Percentiles rank a stretch among this genome's conserved stretches.
Conservation (phyloP, 257 asterid species). For the Avicennia marina region DNA sequence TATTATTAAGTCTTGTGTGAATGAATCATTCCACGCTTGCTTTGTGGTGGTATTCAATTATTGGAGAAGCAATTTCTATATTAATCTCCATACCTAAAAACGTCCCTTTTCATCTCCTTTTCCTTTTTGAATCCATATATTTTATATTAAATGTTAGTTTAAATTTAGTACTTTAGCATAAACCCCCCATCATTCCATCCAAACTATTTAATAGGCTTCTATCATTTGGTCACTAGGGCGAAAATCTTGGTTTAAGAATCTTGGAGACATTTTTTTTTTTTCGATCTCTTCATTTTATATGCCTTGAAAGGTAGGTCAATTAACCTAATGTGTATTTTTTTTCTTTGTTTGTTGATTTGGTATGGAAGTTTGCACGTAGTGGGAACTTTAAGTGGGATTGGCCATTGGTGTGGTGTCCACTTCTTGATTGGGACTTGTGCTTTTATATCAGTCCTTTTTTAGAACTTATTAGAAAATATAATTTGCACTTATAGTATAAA, state of each 20-base stretch:
- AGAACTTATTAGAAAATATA: no score
- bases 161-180: constrained; percentile 33
- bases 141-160: constrained; percentile 18
- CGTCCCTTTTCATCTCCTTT: constrained; percentile 27
- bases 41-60: constrained; percentile 25
- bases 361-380: no score
- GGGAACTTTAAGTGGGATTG: no score
- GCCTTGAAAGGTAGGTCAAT: no score
- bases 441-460: no score
- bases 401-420: no score
- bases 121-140: constrained; percentile 14
- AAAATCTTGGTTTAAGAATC: constrained; percentile 22
- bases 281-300: no score
- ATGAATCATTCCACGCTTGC: constrained; percentile 23
- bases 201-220: constrained; percentile 27
- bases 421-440: no score
- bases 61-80: constrained; percentile 14
- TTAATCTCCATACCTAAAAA: no score
- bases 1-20: constrained; percentile 7
- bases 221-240: constrained; percentile 26
- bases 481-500: no score
- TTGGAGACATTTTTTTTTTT: neutral
- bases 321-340: no score
- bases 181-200: constrained; percentile 39
- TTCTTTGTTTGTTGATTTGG: no score